Evolutionary conservation across 2,329 filamentous ascomycete species (phyloP).

Genomic region (Neopestalotiopsis clavispora): DNA sequence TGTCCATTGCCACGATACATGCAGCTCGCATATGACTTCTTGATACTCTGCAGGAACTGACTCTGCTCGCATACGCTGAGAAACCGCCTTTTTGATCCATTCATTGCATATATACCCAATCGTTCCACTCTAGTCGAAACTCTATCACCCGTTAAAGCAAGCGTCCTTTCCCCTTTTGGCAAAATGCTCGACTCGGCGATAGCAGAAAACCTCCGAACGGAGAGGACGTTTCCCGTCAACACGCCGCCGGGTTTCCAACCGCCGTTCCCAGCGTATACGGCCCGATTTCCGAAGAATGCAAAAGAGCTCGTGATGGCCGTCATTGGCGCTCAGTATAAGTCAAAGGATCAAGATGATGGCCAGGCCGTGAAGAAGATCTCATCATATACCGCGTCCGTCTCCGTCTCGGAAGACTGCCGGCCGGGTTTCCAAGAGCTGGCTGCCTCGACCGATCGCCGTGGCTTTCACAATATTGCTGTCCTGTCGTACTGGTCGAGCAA

Average conservation of each 20-base stretch:
- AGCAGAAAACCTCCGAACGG: constrained; percentile 14
- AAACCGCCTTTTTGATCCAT: not conserved
- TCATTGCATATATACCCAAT: not conserved
- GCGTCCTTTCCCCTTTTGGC: not conserved
- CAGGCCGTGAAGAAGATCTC: not conserved
- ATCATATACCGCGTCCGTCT: not conserved
- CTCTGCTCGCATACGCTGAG: not conserved
- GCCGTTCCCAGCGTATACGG: constrained; percentile 15
- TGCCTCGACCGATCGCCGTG: constrained; percentile 36
- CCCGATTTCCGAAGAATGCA: constrained; percentile 12
- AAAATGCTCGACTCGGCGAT: constrained; percentile 15
- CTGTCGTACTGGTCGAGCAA: constrained; percentile 44
- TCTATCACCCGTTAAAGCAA: not conserved
- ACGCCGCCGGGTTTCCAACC: not conserved
- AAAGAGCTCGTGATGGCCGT: constrained; percentile 17
- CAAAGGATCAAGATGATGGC: not conserved
- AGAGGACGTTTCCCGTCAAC: constrained; percentile 2
- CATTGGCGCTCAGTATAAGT: constrained; percentile 9
- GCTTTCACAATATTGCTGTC: constrained; percentile 39
- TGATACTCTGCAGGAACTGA: not conserved
- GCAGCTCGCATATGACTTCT: not conserved
- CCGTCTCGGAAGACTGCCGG: not conserved
- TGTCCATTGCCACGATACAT: not conserved
- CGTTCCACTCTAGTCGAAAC: not conserved
- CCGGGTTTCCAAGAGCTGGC: constrained; percentile 36